phyloP scores from a whole-genome alignment of 345 rosid species.

The Draba incana region DNA sequence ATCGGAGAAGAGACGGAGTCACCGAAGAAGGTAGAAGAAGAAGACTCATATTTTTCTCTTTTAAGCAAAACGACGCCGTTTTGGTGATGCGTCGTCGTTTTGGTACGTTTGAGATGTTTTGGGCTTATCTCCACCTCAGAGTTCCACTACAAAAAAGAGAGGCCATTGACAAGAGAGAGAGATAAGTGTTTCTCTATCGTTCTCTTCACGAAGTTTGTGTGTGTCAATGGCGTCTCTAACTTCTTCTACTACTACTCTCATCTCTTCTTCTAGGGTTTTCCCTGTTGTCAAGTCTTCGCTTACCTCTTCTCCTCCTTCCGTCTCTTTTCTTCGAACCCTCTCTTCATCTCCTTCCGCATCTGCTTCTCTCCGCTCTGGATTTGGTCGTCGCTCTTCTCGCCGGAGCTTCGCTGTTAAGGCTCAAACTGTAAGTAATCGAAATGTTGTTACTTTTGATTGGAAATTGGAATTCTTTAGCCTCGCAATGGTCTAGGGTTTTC shows the following conservation, averaged over 20 bases:
- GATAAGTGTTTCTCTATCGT: slow-evolving; percentile 31
- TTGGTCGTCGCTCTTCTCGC: slow-evolving; percentile 51
- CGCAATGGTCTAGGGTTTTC: not conserved
- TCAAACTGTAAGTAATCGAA: slow-evolving; percentile 47
- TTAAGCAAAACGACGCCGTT: slow-evolving; percentile 3
- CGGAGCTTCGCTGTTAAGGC: slow-evolving; percentile 68
- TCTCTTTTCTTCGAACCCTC: slow-evolving; percentile 48
- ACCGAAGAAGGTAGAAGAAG: slow-evolving; percentile 34
- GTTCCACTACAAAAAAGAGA: slow-evolving; percentile 27
- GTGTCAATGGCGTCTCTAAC: slow-evolving; percentile 73
- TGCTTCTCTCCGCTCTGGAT: slow-evolving; percentile 51
- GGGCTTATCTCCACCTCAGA: slow-evolving; percentile 39
- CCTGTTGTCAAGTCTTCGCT: slow-evolving; percentile 43
- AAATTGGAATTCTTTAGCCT: not conserved
- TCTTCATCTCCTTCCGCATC: slow-evolving; percentile 49
- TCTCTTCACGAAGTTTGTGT: slow-evolving; percentile 6
- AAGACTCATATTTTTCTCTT: slow-evolving; percentile 4
- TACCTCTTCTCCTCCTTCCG: slow-evolving; percentile 38
- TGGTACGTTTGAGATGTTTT: slow-evolving; percentile 6
- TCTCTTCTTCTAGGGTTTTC: slow-evolving; percentile 53
- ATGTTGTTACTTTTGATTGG: not conserved
- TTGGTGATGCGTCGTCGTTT: slow-evolving; percentile 13
- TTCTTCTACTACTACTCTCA: slow-evolving; percentile 58
- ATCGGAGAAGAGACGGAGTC: slow-evolving; percentile 33
- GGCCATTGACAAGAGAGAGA: slow-evolving; percentile 30